A percentile compares a stretch with the other conserved stretches of the same genome.
phyloP scores from a whole-genome alignment of 2,329 filamentous ascomycete species.

The Pestalotiopsis sp. region DNA sequence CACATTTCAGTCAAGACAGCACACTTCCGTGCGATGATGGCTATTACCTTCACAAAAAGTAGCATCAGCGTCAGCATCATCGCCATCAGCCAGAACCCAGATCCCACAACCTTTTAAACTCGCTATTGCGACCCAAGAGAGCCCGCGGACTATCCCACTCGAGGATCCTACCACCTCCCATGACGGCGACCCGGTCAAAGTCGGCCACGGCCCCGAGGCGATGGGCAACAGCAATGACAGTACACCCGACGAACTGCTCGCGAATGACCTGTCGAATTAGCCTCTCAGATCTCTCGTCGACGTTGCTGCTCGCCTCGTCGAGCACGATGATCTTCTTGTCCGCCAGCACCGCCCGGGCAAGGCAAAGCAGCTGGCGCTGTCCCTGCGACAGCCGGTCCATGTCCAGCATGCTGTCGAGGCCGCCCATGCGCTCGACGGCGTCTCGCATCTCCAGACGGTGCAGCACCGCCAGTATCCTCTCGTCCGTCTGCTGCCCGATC shows the following conservation, averaged over 20 bases:
- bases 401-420: neutral
- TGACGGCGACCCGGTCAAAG: neutral
- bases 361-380: slow-evolving; percentile 15
- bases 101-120: neutral
- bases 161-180: slow-evolving; percentile 6
- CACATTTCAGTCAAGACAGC: no score
- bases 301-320: slow-evolving; percentile 14
- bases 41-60: neutral
- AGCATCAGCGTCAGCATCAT: neutral
- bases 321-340: neutral
- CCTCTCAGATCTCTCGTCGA: slow-evolving; percentile 9
- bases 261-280: slow-evolving; percentile 9
- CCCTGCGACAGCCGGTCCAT: slow-evolving; percentile 9
- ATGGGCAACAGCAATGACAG: slow-evolving; percentile 8
- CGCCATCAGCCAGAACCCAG: neutral
- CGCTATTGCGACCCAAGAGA: slow-evolving; percentile 4
- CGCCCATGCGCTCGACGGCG: neutral
- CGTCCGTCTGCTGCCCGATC: neutral
- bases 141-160: neutral
- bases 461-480: neutral
- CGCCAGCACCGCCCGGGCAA: slow-evolving; percentile 15
- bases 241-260: slow-evolving; percentile 9
- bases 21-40: no score
- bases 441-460: slow-evolving; percentile 7
- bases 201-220: neutral